Base-by-base conservation (phyloP, 2,329 filamentous ascomycete species). In the Colletotrichum cereale region DNA sequence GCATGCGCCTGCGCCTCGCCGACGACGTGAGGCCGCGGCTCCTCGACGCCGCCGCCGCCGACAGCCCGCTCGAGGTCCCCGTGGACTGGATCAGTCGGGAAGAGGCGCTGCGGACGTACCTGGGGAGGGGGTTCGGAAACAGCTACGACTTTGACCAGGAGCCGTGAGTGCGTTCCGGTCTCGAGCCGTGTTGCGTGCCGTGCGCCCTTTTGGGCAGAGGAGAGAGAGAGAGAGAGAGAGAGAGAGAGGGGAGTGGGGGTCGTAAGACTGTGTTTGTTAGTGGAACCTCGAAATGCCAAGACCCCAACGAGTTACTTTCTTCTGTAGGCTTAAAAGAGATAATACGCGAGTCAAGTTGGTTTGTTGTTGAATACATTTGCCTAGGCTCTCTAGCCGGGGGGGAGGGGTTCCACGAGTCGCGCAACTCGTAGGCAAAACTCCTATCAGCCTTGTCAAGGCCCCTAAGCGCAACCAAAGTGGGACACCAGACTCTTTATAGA, bases 121-220 rank as follows among this genome's bases (percentile, higher is more conserved):
- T 91, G 73, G 83, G 88, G 57, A 78, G 88, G 66, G 86, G 83
- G 1, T 91, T 88, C 76, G 89, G 89, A 0, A 91, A 91, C 76
- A 87, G 85, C 26, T 91, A 91, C 79, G 85, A 91, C 76, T 91
- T 91, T 75, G 80, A 86, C 66, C 89, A 91, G 78, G 77, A 77
- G 47, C 31, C 67, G 18, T 76, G 52, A 72, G 48, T 5, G 24
- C 34, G 21, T n/a, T n/a, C 21, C 21, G 4, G 21, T n/a, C 11
- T 24, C 31, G n/a, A 24, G 8, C 50, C 50, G 16, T 34, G 50
- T 21, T 16, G 50, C 26, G 18, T 21, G 7, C 16, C n/a, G n/a
- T n/a, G n/a, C 6, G 10, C 16, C 7, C 7, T 29, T 53, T 53
- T 50, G 2, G 47, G 24, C 12, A 10, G 42, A 10, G 2, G 42